These are phyloP conservation scores for Eutrema heterophyllum DNA, from an alignment of 345 rosid species.

Conservation along the genomic window DNA sequence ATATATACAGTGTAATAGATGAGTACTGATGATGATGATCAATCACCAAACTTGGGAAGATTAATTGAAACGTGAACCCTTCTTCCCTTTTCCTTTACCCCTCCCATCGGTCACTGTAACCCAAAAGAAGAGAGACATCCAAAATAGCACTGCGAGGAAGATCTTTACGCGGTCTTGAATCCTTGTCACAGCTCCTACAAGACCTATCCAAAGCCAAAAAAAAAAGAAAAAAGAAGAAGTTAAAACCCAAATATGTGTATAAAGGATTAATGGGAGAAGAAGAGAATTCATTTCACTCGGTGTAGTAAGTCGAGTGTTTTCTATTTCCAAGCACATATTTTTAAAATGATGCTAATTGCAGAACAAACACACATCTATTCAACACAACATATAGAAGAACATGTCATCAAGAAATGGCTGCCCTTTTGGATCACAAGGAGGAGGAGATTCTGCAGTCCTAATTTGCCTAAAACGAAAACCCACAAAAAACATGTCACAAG, in stretches of 20 bases:
- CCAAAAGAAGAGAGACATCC: slow-evolving; percentile 98
- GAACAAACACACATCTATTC: neutral
- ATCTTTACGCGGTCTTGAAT: slow-evolving; percentile 61
- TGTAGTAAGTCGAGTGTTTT: neutral
- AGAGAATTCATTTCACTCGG: neutral
- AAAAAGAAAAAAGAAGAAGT: too few relatives aligned
- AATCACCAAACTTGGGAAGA: neutral
- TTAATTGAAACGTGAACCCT: slow-evolving; percentile 28
- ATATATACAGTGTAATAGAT: slow-evolving; percentile 1
- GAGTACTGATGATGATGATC: neutral
- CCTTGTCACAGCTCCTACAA: slow-evolving; percentile 42
- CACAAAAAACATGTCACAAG: neutral
- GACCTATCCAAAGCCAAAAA: slow-evolving; percentile 40
- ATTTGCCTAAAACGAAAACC: neutral
- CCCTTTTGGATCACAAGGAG: neutral
- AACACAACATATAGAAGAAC: neutral
- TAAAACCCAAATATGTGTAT: neutral
- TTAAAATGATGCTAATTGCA: neutral
- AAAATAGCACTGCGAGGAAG: slow-evolving; percentile 82
- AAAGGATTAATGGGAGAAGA: neutral
- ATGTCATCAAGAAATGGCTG: neutral
- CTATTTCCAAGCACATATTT: neutral
- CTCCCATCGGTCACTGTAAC: slow-evolving; percentile 66
- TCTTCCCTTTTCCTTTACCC: slow-evolving; percentile 31
- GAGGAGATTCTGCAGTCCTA: neutral